These are phyloP conservation scores for Candida maltosa DNA, from an alignment of 805 yeast genomes.

Conservation along the genomic window DNA sequence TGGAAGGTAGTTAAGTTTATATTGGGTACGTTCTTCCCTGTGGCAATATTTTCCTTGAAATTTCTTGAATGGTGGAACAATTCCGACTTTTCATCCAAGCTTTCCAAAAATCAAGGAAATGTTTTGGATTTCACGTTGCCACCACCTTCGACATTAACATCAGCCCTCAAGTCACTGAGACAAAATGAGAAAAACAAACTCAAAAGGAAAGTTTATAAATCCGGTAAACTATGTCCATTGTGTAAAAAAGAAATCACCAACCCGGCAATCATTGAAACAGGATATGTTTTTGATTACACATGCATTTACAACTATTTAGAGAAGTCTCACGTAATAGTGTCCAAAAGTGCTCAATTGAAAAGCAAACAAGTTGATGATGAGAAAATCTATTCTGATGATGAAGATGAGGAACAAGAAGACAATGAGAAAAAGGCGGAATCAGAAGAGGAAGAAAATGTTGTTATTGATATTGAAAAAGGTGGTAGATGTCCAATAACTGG, in stretches of 20 bases:
- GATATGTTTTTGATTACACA: constrained; percentile 83
- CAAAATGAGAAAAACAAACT: constrained; percentile 9
- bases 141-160: constrained; percentile 34
- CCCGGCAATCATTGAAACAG: constrained; percentile 89
- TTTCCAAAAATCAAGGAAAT: constrained; percentile 47
- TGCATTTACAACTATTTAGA: constrained; percentile 71
- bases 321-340: constrained; percentile 37
- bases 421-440: constrained; percentile 5
- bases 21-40: constrained; percentile 63
- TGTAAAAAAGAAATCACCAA: constrained; percentile 64
- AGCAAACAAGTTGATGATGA: constrained; percentile 11
- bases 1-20: constrained; percentile 28
- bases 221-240: constrained; percentile 55
- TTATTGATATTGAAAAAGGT: constrained; percentile 40
- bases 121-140: constrained; percentile 48
- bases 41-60: constrained; percentile 76
- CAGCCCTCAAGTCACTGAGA: constrained; percentile 8
- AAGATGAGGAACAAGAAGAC: constrained; percentile 10
- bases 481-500: constrained; percentile 87
- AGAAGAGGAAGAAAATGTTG: constrained; percentile 2
- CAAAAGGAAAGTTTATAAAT: constrained; percentile 19
- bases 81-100: constrained; percentile 62
- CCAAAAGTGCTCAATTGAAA: constrained; percentile 13
- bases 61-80: constrained; percentile 93
- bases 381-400: constrained; percentile 7